Evolutionary conservation across 75 land plant genomes (phyloP).

Genomic region (Pinus tabuliformis): DNA sequence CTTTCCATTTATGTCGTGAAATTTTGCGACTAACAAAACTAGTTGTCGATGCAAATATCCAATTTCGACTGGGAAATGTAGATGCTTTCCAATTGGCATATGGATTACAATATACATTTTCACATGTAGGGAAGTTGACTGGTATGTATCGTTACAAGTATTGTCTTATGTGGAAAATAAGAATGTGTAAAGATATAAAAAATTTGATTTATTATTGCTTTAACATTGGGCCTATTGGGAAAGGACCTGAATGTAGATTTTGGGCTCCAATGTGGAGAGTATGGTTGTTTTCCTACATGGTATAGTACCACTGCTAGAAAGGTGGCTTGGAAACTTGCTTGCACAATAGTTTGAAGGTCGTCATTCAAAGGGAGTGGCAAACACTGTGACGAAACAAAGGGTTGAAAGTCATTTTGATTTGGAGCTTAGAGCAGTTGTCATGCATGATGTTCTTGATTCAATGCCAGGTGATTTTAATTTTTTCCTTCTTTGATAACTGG

Average conservation of each 20-base stretch:
- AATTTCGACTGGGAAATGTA: constrained; percentile 97
- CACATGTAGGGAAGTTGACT: constrained; percentile 98
- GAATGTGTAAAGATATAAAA: constrained; percentile 99
- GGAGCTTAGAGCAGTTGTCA: constrained; percentile 99
- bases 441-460: constrained; percentile 99
- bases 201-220: constrained; percentile 96
- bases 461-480: constrained; percentile 74
- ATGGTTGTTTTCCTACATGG: constrained; percentile 99
- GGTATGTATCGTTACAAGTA: constrained; percentile 99
- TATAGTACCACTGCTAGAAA: constrained; percentile 91
- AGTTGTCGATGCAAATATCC: constrained; percentile 98
- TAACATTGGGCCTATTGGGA: constrained; percentile 98
- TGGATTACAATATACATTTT: constrained; percentile 96
- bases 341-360: constrained; percentile 99
- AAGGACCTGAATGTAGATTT: constrained; percentile 99
- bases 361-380: constrained; percentile 97
- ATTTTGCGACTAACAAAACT: constrained; percentile 93
- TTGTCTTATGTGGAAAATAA: constrained; percentile 93
- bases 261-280: constrained; percentile 99
- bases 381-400: constrained; percentile 98
- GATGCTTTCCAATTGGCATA: constrained; percentile 99
- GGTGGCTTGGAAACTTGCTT: constrained; percentile 97
- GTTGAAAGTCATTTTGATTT: constrained; percentile 99
- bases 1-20: constrained; percentile 96
- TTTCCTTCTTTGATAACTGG: background rate